Evolutionary conservation across 495 filamentous ascomycete genomes (phyloP).

Genomic region (Podospora conica): DNA sequence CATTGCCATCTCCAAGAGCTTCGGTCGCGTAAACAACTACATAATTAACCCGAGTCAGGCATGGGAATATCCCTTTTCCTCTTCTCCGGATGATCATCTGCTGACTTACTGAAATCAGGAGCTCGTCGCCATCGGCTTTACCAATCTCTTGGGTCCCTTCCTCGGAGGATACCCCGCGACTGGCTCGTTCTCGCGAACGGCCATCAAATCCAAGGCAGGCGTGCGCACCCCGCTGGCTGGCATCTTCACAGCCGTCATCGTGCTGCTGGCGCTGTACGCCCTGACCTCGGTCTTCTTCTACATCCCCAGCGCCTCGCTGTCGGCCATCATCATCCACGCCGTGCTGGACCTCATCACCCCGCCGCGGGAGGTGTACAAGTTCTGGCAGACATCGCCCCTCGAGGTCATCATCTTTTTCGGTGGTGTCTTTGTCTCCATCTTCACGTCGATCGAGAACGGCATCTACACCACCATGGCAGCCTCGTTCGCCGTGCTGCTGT

Average conservation of each 20-base stretch:
- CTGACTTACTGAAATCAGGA: too few species aligned
- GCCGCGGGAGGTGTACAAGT: slow-evolving; percentile 42
- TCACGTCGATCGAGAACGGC: slow-evolving; percentile 46
- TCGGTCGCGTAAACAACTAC: slow-evolving; percentile 50
- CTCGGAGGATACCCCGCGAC: slow-evolving; percentile 49
- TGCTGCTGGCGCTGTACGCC: slow-evolving; percentile 47
- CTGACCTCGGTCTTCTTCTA: slow-evolving; percentile 48
- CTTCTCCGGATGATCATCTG: too few species aligned
- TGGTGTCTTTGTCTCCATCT: slow-evolving; percentile 47
- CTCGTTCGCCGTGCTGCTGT: slow-evolving; percentile 39
- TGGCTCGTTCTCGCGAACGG: slow-evolving; percentile 47
- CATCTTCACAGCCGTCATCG: slow-evolving; percentile 46
- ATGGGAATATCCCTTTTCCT: too few species aligned
- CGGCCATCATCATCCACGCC: slow-evolving; percentile 50
- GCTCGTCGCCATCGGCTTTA: slow-evolving; percentile 48
- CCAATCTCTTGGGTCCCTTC: slow-evolving; percentile 48
- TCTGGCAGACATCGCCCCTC: slow-evolving; percentile 46
- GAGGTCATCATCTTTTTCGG: slow-evolving; percentile 49
- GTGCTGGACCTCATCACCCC: slow-evolving; percentile 47
- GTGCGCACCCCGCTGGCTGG: slow-evolving; percentile 49
- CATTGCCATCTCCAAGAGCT: slow-evolving; percentile 50
- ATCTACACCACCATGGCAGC: slow-evolving; percentile 45
- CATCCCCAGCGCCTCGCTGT: slow-evolving; percentile 40
- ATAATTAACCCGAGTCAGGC: slow-evolving; percentile 48
- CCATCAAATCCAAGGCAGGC: slow-evolving; percentile 46